These are phyloP conservation scores for Fraxinus sp. DNA, from an alignment of 305 asterid species.

Conservation along the genomic window DNA sequence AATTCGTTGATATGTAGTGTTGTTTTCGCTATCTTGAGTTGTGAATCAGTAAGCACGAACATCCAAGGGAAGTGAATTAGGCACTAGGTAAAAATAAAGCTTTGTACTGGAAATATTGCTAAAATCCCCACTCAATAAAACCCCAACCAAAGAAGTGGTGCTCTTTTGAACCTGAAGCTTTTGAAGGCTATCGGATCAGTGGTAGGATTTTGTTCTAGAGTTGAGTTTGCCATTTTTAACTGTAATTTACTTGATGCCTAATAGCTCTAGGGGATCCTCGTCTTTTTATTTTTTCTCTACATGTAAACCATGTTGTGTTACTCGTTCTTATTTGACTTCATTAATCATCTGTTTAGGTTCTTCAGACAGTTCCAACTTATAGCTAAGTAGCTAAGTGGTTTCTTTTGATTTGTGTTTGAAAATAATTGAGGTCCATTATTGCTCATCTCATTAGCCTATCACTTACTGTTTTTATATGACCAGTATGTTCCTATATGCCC, in stretches of 20 bases:
- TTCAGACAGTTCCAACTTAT: not conserved
- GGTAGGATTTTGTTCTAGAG: not conserved
- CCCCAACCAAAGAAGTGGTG: not conserved
- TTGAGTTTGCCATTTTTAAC: not conserved
- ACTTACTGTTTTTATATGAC: not conserved
- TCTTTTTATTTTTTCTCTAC: not conserved
- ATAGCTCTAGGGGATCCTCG: not conserved
- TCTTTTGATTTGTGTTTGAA: not conserved
- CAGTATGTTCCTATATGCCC: not conserved
- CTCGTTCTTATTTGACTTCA: not conserved
- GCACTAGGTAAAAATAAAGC: not conserved
- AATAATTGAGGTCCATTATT: not conserved
- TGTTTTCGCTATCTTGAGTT: not conserved
- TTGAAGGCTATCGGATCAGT: not conserved
- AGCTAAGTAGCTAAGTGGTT: not conserved
- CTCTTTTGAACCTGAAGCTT: not conserved
- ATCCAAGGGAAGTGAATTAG: not conserved
- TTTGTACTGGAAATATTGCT: not conserved
- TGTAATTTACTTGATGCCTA: not conserved
- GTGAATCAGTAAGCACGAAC: not conserved
- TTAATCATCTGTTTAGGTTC: not conserved
- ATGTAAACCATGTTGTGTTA: not conserved
- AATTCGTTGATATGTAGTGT: not conserved
- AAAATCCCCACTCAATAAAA: not conserved
- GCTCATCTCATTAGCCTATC: not conserved